A percentile compares a stretch with the other conserved stretches of the same genome.
These are phyloP conservation scores for Penicillium pancosmium DNA, from an alignment of 495 filamentous ascomycete genomes.

Conservation along the genomic window DNA sequence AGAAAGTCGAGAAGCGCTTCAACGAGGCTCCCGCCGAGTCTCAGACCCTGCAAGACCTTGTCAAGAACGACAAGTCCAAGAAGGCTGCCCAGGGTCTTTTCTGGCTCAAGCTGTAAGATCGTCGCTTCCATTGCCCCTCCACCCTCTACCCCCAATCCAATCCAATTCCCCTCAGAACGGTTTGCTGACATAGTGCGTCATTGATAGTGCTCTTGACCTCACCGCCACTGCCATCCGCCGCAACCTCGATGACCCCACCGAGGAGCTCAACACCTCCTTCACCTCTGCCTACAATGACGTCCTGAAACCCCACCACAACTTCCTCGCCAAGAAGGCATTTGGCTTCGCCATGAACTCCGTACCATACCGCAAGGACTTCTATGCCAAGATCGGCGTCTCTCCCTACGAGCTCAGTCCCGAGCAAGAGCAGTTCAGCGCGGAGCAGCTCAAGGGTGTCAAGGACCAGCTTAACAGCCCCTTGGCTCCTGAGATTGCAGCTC, in stretches of 20 bases:
- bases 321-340: constrained; percentile 87
- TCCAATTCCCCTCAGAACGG: background rate
- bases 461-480: constrained; percentile 62
- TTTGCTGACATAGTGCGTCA: no score
- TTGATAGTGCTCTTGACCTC: constrained; percentile 89
- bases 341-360: constrained; percentile 87
- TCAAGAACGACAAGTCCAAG: constrained; percentile 80
- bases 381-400: constrained; percentile 56
- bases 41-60: constrained; percentile 79
- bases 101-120: constrained; percentile 83
- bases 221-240: constrained; percentile 79
- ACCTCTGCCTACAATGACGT: constrained; percentile 78
- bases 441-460: constrained; percentile 8
- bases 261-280: constrained; percentile 87
- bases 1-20: constrained; percentile 92
- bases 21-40: constrained; percentile 75
- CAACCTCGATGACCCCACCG: constrained; percentile 64
- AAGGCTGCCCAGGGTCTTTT: constrained; percentile 87
- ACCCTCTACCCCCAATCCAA: background rate
- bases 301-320: constrained; percentile 87
- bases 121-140: background rate
- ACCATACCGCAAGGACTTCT: constrained; percentile 91
- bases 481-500: constrained; percentile 66
- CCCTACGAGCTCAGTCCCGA: constrained; percentile 60
- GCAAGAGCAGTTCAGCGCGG: constrained; percentile 51